A percentile compares a stretch with the other conserved stretches of the same genome.
phyloP scores from a whole-genome alignment of 257 asterid species.

The Coffea canephora region DNA sequence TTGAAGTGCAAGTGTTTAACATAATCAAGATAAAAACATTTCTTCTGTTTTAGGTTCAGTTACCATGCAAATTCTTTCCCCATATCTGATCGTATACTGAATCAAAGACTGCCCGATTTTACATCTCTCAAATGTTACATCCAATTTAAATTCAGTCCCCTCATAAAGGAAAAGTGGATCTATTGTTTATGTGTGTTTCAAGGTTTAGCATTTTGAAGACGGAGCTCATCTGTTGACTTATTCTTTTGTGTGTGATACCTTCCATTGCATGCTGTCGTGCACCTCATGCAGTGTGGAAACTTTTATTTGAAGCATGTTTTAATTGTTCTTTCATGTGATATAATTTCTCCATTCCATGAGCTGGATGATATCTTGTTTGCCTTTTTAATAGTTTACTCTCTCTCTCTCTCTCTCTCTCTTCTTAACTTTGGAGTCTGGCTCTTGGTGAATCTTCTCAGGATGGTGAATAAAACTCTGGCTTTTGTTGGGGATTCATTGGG shows the following conservation, averaged over 20 bases:
- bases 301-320: not conserved
- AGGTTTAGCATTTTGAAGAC: not conserved
- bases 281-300: not conserved
- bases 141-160: not conserved
- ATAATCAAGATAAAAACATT: not conserved
- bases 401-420: not conserved
- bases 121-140: not conserved
- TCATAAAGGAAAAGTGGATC: not conserved
- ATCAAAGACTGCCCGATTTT: not conserved
- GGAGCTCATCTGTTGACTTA: not conserved
- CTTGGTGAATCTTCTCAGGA: slow-evolving; percentile 43
- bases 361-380: not conserved
- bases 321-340: not conserved
- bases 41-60: not conserved
- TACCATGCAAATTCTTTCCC: not conserved
- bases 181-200: not conserved
- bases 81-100: not conserved
- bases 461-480: slow-evolving; percentile 81
- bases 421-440: slow-evolving; percentile 6
- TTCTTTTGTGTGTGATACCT: not conserved
- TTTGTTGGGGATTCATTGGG: slow-evolving; percentile 92
- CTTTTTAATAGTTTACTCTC: not conserved
- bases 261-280: not conserved
- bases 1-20: not conserved
- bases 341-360: not conserved